Evolutionary conservation across 2,329 filamentous ascomycete genomes (phyloP).

Genomic region (Dothiorella sarmentorum): DNA sequence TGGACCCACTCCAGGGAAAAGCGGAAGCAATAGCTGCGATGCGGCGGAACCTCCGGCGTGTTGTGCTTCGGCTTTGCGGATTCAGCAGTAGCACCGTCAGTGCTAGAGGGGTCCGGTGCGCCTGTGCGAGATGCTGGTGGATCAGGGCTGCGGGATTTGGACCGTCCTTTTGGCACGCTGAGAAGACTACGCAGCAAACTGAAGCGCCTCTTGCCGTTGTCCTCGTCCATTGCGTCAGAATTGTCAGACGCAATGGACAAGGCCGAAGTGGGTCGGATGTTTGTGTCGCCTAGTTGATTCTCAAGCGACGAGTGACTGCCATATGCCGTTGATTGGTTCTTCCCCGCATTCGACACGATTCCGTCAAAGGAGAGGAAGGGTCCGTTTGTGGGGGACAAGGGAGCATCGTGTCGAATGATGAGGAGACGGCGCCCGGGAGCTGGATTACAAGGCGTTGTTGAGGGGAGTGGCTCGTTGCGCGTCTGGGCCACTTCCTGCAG

Average conservation of each 20-base stretch:
- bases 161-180: slow-evolving; percentile 43
- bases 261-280: slow-evolving; percentile 30
- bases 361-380: slow-evolving; percentile 64
- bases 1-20: slow-evolving; percentile 66
- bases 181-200: slow-evolving; percentile 63
- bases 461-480: slow-evolving; percentile 57
- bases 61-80: slow-evolving; percentile 6
- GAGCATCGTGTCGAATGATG: slow-evolving; percentile 79
- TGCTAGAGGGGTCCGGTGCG: slow-evolving; percentile 22
- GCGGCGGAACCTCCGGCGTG: slow-evolving; percentile 50
- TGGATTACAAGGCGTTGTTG: slow-evolving; percentile 77
- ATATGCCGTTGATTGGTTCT: slow-evolving; percentile 6
- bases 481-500: slow-evolving; percentile 65
- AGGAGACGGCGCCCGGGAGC: slow-evolving; percentile 82
- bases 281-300: slow-evolving; percentile 23
- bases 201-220: slow-evolving; percentile 55
- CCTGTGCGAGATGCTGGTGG: slow-evolving; percentile 19
- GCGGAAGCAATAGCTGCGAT: slow-evolving; percentile 64
- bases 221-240: slow-evolving; percentile 30
- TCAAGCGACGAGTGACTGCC: slow-evolving; percentile 9
- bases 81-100: slow-evolving; percentile 19
- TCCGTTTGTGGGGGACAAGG: slow-evolving; percentile 49
- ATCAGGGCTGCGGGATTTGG: slow-evolving; percentile 40
- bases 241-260: slow-evolving; percentile 32
- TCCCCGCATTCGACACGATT: slow-evolving; percentile 42